Evolutionary conservation across 2,329 filamentous ascomycete species (phyloP).

Genomic region (Fusarium subtropicale): DNA sequence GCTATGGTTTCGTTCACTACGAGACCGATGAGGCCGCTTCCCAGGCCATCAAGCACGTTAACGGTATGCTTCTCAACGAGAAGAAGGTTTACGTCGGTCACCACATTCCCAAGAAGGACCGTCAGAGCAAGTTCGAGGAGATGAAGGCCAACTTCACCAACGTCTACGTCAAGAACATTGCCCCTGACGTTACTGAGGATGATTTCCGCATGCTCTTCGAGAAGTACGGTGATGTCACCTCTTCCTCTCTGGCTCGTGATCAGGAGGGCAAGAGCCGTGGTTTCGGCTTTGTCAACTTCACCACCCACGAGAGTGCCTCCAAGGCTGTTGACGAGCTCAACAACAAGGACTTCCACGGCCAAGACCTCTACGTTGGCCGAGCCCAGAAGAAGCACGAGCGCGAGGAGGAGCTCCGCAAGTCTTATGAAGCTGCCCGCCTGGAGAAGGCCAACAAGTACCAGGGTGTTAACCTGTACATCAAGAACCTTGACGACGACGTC

Average conservation of each 20-base stretch:
- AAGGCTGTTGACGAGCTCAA: slow-evolving; percentile 93
- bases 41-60: slow-evolving; percentile 99
- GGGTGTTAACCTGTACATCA: slow-evolving; percentile 99
- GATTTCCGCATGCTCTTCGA: slow-evolving; percentile 95
- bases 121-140: slow-evolving; percentile 99
- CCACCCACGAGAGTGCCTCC: slow-evolving; percentile 86
- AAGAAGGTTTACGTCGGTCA: slow-evolving; percentile 99
- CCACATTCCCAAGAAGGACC: slow-evolving; percentile 99
- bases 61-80: slow-evolving; percentile 99
- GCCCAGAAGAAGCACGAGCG: slow-evolving; percentile 99
- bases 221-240: slow-evolving; percentile 93
- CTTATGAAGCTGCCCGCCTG: slow-evolving; percentile 95
- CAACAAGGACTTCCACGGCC: slow-evolving; percentile 89
- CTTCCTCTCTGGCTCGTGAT: slow-evolving; percentile 91
- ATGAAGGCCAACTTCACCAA: slow-evolving; percentile 99
- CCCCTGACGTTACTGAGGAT: slow-evolving; percentile 84
- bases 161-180: slow-evolving; percentile 99
- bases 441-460: slow-evolving; percentile 99
- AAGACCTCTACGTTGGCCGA: slow-evolving; percentile 97
- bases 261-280: slow-evolving; percentile 92
- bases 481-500: slow-evolving; percentile 97
- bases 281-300: slow-evolving; percentile 96
- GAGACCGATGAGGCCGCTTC: slow-evolving; percentile 97
- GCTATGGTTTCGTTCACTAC: slow-evolving; percentile 99
- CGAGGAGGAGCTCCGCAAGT: slow-evolving; percentile 98